Percentiles rank a stretch among this genome's conserved stretches.
These are phyloP conservation scores for Pythium insidiosum DNA, from an alignment of 352 stramenopile genomes.

Conservation along the genomic window DNA sequence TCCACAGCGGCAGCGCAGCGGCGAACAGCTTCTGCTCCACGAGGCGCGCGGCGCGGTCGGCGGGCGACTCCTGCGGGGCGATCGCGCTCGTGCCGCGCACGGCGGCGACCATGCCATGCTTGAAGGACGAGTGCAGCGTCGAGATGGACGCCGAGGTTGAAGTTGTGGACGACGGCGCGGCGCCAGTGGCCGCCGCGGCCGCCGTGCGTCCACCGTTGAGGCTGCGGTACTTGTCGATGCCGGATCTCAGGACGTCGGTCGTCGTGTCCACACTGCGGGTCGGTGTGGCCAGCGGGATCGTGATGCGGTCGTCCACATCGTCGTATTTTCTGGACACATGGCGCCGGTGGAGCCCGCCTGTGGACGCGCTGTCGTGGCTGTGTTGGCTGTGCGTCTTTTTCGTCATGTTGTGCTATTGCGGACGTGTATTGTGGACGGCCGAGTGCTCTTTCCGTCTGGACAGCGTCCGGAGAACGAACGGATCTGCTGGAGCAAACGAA, in stretches of 20 bases:
- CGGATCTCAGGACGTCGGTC: conserved; percentile 22
- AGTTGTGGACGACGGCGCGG: conserved; percentile 1
- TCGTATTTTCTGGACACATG: no score
- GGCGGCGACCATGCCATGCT: conserved; percentile 17
- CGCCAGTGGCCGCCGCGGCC: background rate
- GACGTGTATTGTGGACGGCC: background rate
- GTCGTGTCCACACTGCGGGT: conserved; percentile 25
- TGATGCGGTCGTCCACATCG: conserved; percentile 66
- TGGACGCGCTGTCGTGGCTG: background rate
- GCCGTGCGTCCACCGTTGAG: conserved; percentile 15
- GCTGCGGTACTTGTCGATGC: conserved; percentile 60
- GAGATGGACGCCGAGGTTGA: conserved; percentile 1
- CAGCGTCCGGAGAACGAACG: no score
- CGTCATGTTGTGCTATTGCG: conserved; percentile 6
- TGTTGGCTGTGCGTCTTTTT: conserved; percentile 4
- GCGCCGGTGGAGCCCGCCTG: no score
- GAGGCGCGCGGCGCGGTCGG: conserved; percentile 32
- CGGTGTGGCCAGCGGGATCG: conserved; percentile 44
- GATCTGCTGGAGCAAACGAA: no score
- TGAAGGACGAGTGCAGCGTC: conserved; percentile 13
- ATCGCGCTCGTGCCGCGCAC: conserved; percentile 6
- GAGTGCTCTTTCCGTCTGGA: no score
- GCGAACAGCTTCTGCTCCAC: conserved; percentile 50
- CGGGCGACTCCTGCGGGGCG: conserved; percentile 6
- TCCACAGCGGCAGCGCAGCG: conserved; percentile 46